Evolutionary conservation across 495 filamentous ascomycete species (phyloP), one percentile per base, ranked within the genome.

Genomic region (Ascodesmis nigricans): DNA sequence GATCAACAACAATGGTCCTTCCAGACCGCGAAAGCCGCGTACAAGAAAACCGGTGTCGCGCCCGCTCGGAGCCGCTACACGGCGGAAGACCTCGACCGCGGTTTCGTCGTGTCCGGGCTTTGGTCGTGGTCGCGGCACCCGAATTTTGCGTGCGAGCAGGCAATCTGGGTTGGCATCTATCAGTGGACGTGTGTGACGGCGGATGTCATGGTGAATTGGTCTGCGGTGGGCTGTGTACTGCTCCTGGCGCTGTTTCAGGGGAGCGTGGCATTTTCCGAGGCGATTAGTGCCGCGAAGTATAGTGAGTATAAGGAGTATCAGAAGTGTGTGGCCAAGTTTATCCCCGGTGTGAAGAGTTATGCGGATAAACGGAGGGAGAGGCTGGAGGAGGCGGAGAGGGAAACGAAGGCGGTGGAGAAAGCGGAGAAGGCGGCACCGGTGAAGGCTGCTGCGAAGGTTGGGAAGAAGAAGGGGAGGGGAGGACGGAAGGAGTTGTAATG

Each of bases 1-100:
- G 90, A 99, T 50, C 70, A 84, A 41, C 79, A 92, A 51, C 84
- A 93, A 54, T 99, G 90, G 90, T 63, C 66, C 38, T 99, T 67
- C 64, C 82, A 95, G 39, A 47, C 50, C 9, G 87, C 84, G 11
- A 93, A 92, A 58, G 58, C 65, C 18, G 39, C 62, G 14, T 93
- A 91, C 58, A 64, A 66, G 39, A 56, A 64, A 29, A 73, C 67
- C 3, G 78, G 70, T 28, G 74, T 76, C 50, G 67, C 82, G 7
- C 64, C 78, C 6, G 53, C 53, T 4, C 62, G 57, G 22, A n/a
- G n/a, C n/a, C 15, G 25, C 11, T 73, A 60, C 42, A 60, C 60
- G 2, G 66, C 69, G 35, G 73, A 71, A 42, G 81, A 93, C 39
- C 65, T 99, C 1, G 81, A 93, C 45, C 72, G 90, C 28, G 90